Base-by-base conservation (phyloP, 371 early-diverging fungal species). In the Mucor plumbeus region DNA sequence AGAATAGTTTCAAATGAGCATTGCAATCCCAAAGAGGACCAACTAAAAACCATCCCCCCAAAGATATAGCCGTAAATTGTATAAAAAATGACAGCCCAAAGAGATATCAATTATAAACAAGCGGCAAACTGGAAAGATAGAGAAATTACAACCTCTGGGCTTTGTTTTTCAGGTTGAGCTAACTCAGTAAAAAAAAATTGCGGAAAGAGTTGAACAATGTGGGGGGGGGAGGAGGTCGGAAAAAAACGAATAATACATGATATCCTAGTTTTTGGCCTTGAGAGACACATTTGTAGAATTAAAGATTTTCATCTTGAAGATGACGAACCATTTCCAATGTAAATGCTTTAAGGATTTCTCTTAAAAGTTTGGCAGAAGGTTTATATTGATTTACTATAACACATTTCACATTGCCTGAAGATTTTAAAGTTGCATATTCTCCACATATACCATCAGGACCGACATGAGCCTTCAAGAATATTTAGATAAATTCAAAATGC, bases 101-200 rank as follows among this genome's bases (percentile, higher is more conserved):
- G 68, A 1, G 82, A 80, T 21, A 87, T 82, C 33, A 89, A 67
- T 19, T 87, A 72, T 35, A 89, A 59, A 58, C 88, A 89, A 7
- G 85, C 88, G 1, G 87, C 75, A 68, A 89, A 87, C 56, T 88
- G 88, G 38, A 86, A 75, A 0, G 88, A 81, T 1, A 87, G 87
- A 11, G 83, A 76, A 43, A 80, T 66, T 9, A 59, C 44, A 15
- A 67, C 61, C 47, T 64, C 48, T 10, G 67, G 48, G 43, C 68
- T 65, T 33, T 73, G 72, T 26, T 71, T 68, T 35, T 56, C 64
- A 5, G 67, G 47, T 7, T 59, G 59, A n/a, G 72, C 83, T 36
- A 72, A 63, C 14, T 80, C 80, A 40, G 71, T 70, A 21, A 80
- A 48, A 31, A 84, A 77, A 0, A 87, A 33, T 38, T 87, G 83